Evolutionary conservation across 169 alveolate species (phyloP), one percentile per base, ranked within the genome.

Genomic region (Cryptosporidium muris): DNA sequence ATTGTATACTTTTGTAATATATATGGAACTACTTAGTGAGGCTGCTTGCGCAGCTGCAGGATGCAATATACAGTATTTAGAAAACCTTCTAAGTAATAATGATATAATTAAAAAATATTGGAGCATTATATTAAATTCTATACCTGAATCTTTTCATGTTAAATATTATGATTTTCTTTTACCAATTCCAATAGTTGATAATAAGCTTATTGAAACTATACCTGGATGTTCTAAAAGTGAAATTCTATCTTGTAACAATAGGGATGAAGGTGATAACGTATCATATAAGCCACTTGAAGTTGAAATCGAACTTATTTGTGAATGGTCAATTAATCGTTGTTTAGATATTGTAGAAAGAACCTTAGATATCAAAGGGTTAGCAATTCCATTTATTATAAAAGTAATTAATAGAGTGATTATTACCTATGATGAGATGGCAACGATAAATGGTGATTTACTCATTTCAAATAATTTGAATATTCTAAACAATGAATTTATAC

Each of bases 1-100:
- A 25, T 25, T 25, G 25, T 25, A 0, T 25, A 25, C 25, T 25
- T 25, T 25, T 25, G 25, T 25, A 25, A 25, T 25, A 25, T 25
- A 25, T 25, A 25, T 25, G 25, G 25, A 25, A 25, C 25, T 25
- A 25, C 25, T 25, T 25, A 54, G 45, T 34, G 67, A 43, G n/a
- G 85, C 85, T 58, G 25, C 60, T 5, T 7, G 54, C 11, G 85
- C 85, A 58, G 85, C 85, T n/a, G 85, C 68, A 58, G 85, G 60
- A 74, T 74, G 85, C 16, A 37, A 63, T 14, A 74, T 74, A 25
- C 25, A 54, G 54, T 66, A 56, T 3, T 2, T 74, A 42, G 45
- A 47, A 37, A 40, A 3, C 8, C 48, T 74, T 4, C 45, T 74
- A 38, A 56, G 38, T 7, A 42, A 74, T 3, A 11, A 4, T 47